These are phyloP conservation scores for Fusarium sp. DNA, from an alignment of 2,329 filamentous ascomycete species.

Conservation along the genomic window DNA sequence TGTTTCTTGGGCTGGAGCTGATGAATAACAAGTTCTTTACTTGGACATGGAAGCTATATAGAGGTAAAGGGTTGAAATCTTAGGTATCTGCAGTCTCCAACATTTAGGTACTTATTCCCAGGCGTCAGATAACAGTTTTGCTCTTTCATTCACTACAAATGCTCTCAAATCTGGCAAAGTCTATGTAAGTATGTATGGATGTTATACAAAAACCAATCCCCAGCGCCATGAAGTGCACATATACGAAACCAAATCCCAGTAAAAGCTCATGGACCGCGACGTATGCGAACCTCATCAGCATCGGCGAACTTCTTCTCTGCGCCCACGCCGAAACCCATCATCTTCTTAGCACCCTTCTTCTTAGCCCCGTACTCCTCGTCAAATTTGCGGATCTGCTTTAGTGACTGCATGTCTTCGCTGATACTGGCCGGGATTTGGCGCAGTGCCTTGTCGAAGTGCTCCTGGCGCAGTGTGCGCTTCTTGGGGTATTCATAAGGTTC, in stretches of 20 bases:
- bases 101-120: background rate
- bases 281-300: constrained; percentile 59
- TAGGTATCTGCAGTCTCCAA: background rate
- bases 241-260: background rate
- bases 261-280: constrained; percentile 39
- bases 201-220: constrained; percentile 17
- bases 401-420: constrained; percentile 89
- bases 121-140: background rate
- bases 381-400: constrained; percentile 91
- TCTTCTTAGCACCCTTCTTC: constrained; percentile 69
- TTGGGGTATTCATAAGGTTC: constrained; percentile 71
- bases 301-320: constrained; percentile 51
- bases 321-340: constrained; percentile 69
- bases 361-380: constrained; percentile 94
- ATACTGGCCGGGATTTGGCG: constrained; percentile 92
- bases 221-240: constrained; percentile 12
- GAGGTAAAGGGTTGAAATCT: background rate
- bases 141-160: constrained; percentile 1
- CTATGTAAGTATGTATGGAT: constrained; percentile 31
- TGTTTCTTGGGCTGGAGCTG: background rate
- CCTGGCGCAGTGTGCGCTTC: constrained; percentile 61
- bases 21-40: background rate
- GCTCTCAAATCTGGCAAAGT: constrained; percentile 19
- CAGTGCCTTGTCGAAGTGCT: constrained; percentile 87
- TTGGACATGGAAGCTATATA: background rate